Evolutionary conservation across 805 yeast species (phyloP), one percentile per base, ranked within the genome.

Genomic region (Phaffomyces opuntiae): DNA sequence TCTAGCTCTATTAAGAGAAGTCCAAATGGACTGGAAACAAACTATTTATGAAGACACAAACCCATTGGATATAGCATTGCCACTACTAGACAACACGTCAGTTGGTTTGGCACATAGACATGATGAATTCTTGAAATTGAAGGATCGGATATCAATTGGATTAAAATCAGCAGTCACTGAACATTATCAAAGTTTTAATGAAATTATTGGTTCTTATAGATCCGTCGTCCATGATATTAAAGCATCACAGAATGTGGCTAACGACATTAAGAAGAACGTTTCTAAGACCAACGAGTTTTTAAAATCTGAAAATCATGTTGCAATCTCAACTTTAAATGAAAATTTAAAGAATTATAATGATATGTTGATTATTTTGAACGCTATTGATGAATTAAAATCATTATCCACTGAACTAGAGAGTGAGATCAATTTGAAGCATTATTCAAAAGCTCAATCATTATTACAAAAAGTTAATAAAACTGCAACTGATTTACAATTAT

Each of bases 61-160:
- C 59, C 95, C 96, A 1, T 72, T 93, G 39, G 96, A 88, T 54
- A 69, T 83, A 43, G 96, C 96, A 0, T 69, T 91, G 36, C 80
- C 90, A 1, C 69, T 93, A 47, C 68, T 89, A 56, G 97, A 91
- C 63, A 83, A 81, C 55, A 80, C 95, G 2, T 85, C 96, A 0
- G 93, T 89, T n/a, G 98, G 98, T 0, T 66, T 87, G 55, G 95
- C 96, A 0, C 83, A 81, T 55, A 77, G 82, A 49, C 72, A 73
- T 47, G 72, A 72, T 2, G 89, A 87, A 49, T 91, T 91, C 53
- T 68, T 73, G 38, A 73, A 74, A 40, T 63, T 88, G 39, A 78
- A 82, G 49, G 67, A 68, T 24, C 68, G 75, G 44, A 74, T 90
- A 12, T 76, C 81, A 14, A 60, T 60, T 16, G 75, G 80, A 25